Evolutionary conservation across 1,284 basidiomycete species (phyloP).

Genomic region (Puccinia coronata): DNA sequence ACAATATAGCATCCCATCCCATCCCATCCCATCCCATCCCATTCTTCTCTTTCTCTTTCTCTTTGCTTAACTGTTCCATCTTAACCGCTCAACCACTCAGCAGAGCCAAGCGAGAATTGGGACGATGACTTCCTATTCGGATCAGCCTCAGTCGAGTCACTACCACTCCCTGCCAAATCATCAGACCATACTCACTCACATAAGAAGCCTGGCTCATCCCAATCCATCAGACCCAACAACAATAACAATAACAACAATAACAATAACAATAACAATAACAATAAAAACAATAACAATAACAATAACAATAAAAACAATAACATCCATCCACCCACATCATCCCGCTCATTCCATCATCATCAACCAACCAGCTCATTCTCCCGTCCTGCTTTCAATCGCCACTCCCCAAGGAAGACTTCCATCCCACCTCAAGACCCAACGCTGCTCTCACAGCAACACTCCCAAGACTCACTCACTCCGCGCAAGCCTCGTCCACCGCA

Average conservation of each 20-base stretch:
- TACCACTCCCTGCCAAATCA: slow-evolving; percentile 16
- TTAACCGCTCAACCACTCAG: background rate
- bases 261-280: background rate
- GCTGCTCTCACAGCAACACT: background rate
- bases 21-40: background rate
- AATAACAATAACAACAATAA: background rate
- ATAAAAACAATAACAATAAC: no score
- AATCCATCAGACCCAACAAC: slow-evolving; percentile 30
- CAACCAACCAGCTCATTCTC: background rate
- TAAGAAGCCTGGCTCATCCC: slow-evolving; percentile 33
- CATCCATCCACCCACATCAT: background rate
- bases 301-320: no score
- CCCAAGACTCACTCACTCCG: slow-evolving; percentile 26
- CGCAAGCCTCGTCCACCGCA: slow-evolving; percentile 15
- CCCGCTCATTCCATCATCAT: background rate
- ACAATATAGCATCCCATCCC: no score
- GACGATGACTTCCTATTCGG: slow-evolving; percentile 49
- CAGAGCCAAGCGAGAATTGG: slow-evolving; percentile 50
- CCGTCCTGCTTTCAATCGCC: background rate
- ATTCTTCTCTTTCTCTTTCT: background rate
- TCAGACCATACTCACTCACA: background rate
- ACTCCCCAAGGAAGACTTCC: background rate
- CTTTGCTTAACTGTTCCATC: background rate
- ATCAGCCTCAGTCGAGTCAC: slow-evolving; percentile 31
- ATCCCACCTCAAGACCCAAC: background rate